Evolutionary conservation across 805 yeast species (phyloP), one percentile per base, ranked within the genome.

Genomic region (Starmera quercuum): DNA sequence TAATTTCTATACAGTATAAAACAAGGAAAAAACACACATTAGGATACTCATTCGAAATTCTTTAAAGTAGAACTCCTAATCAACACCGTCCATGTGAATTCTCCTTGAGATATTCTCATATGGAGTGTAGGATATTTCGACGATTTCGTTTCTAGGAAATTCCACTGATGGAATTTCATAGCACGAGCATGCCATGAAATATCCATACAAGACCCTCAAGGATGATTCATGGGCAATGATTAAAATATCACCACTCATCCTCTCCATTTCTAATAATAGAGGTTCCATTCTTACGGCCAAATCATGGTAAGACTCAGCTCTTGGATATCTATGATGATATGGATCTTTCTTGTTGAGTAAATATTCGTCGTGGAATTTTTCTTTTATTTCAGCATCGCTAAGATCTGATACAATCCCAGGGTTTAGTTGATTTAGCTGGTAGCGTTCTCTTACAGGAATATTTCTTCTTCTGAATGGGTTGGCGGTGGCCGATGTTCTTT

Each of bases 261-360:
- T 73, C 57, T 92, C 99, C 77, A 92, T 80, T 57, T 92, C 97
- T 54, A 92, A 68, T 40, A 92, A 75, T 35, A 92, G 66, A 0
- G 97, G 95, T 59, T 92, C 98, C 61, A 92, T 73, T 47, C 95
- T 77, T 24, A 92, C 81, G 0, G 98, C 97, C 37, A 92, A 68
- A 58, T 92, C 99, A 58, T 92, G 98, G 53, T 87, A 92, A 32
- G 94, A 83, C 61, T 92, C 99, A 0, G 95, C 86, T 32, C 97
- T 69, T 3, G 95, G 84, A 53, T 74, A 92, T 39, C 98, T 68
- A 53, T 82, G 90, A 58, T 92, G 97, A 53, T 92, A 92, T 2
- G 96, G 96, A 54, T 90, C 97, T 39, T 66, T 59, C 37, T 59
- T 36, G 51, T 76, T 83, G 46, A 71, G 77, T 40, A 64, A 69